Evolutionary conservation across 805 yeast genomes (phyloP).

Genomic region (Yarrowia sp.): DNA sequence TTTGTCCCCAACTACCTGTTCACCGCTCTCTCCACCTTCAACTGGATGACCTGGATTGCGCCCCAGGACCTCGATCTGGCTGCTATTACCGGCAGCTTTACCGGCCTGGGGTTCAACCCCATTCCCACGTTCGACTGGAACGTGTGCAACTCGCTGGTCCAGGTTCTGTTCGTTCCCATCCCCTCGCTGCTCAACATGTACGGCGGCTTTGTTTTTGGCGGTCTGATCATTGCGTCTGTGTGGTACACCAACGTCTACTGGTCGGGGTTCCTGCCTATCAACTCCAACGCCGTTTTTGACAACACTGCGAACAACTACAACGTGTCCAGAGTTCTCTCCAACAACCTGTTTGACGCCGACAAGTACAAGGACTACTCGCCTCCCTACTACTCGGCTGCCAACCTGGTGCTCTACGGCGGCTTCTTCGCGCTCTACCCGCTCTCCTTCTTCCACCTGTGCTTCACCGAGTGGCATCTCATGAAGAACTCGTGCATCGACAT

Average conservation of each 20-base stretch:
- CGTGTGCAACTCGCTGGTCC: conserved; percentile 34
- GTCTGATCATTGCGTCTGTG: conserved; percentile 46
- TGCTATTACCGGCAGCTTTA: conserved; percentile 56
- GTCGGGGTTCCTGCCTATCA: conserved; percentile 58
- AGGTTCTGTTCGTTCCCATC: conserved; percentile 28
- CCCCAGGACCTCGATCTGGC: conserved; percentile 56
- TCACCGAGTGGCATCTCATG: conserved; percentile 27
- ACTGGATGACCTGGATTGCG: conserved; percentile 59
- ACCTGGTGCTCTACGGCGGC: conserved; percentile 48
- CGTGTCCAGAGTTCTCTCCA: conserved; percentile 46
- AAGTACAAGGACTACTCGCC: conserved; percentile 60
- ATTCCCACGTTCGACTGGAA: conserved; percentile 45
- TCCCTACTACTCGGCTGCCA: conserved; percentile 59
- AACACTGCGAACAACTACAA: conserved; percentile 51
- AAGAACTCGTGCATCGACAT: conserved; percentile 31
- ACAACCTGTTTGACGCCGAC: conserved; percentile 42
- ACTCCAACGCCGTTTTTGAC: conserved; percentile 50
- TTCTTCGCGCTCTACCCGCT: conserved; percentile 50
- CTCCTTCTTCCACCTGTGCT: conserved; percentile 36
- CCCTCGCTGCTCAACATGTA: conserved; percentile 27
- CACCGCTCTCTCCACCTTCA: conserved; percentile 59
- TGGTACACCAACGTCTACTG: conserved; percentile 57
- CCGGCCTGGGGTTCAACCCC: conserved; percentile 44
- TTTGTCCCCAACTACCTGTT: conserved; percentile 70
- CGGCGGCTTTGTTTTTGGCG: conserved; percentile 29